Conservation (phyloP, 139 green algal genomes). For the Spirogloea muscicola region DNA sequence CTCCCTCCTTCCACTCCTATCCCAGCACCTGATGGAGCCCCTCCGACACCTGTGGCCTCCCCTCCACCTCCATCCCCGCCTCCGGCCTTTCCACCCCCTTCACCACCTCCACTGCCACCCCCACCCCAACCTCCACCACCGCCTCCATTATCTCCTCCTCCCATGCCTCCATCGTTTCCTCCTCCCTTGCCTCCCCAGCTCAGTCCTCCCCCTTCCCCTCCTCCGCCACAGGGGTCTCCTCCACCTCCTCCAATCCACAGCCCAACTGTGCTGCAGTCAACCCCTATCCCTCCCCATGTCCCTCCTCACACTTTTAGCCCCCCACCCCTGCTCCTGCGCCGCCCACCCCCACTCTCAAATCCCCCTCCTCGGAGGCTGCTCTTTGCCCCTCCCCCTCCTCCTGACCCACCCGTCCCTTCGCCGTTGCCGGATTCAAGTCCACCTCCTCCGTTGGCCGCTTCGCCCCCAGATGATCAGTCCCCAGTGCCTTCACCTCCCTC, state of each 20-base stretch:
- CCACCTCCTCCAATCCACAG: neutral
- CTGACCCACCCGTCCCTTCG: neutral
- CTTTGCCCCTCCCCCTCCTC: neutral
- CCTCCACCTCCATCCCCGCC: neutral
- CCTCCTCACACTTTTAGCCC: too few relatives aligned
- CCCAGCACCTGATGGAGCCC: too few relatives aligned
- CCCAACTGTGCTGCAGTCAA: neutral
- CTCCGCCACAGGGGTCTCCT: neutral
- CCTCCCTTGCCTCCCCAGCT: too few relatives aligned
- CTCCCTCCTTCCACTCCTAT: too few relatives aligned
- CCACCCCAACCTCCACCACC: neutral
- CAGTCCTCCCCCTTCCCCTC: neutral
- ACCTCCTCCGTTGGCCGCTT: neutral
- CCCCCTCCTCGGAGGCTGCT: too few relatives aligned
- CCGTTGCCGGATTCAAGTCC: neutral
- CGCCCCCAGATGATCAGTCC: neutral
- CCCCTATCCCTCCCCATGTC: too few relatives aligned
- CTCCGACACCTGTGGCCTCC: too few relatives aligned
- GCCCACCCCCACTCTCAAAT: neutral
- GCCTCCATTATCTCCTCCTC: slow-evolving; percentile 28
- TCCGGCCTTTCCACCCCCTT: neutral
- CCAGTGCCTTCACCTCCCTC: neutral
- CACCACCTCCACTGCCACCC: neutral
- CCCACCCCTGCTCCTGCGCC: neutral
- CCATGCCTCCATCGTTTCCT: too few relatives aligned